Evolutionary conservation across 495 filamentous ascomycete genomes (phyloP), one percentile per base, ranked within the genome.

Genomic region (Paragyromitra xinjiangensis): DNA sequence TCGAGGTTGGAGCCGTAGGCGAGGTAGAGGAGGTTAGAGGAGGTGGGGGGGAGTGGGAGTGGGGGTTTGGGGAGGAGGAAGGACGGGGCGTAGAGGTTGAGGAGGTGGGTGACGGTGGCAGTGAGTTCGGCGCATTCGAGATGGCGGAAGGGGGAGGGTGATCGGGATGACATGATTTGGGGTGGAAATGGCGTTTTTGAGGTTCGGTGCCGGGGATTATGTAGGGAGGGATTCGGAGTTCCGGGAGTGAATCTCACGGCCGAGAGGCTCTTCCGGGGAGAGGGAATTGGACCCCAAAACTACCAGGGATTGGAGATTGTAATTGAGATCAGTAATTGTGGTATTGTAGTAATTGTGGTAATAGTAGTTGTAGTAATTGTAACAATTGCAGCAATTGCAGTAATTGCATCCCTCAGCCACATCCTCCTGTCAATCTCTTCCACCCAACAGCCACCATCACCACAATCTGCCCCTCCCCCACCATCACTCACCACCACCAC

Each of bases 1-100:
- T 85, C 87, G 69, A 99, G 88, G 82, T 98, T 99, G 63, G 94
- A 97, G 75, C 95, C 95, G 79, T 99, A 99, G 50, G 95, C 95
- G 11, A 99, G 89, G 85, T 98, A 99, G 58, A 97, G 87, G 63
- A 97, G 86, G 2, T 65, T 65, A 0, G 37, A 16, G 4, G 26
- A 19, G 19, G 51, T 29, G 19, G 56, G 14, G 11, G 50, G 40
- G 4, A 24, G 45, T 26, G 7, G 22, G 3, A 0, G 59, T 2
- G 59, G 50, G 16, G 40, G 1, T 37, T 44, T 37, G 26, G 56
- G 11, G 56, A 1, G 39, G 29, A 71, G 53, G 40, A 50, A 74
- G 16, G 71, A 58, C 2, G 71, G 53, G 26, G 40, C 26, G 51
- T 61, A 59, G 8, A 48, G 26, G 26, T 24, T 45, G 24, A 45